Base-by-base conservation (phyloP, 352 stramenopile species). In the Phytophthora niederhauseri region DNA sequence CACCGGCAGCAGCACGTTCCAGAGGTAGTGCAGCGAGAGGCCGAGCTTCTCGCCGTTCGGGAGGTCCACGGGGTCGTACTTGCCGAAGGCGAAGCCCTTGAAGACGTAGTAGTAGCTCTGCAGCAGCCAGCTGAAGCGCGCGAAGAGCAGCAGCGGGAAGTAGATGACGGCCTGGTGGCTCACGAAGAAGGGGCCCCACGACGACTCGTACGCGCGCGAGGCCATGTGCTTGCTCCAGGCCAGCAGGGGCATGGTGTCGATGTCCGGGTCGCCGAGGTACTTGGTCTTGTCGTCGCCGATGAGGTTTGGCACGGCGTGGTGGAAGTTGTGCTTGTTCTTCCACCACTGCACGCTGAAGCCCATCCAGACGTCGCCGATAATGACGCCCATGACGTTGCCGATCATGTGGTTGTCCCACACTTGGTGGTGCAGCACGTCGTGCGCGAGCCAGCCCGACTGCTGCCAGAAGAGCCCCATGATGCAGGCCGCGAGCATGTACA, bases 241-340 rank as follows among this genome's bases (percentile, higher is more conserved):
- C 15, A 99, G 80, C 45, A 99, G 73, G 52, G 98, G 98, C 96
- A 99, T 99, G 0, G 97, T 99, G 84, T 99, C 97, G 70, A 99
- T 99, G 68, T 99, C 98, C 12, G 97, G 97, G 82, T 99, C 98
- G 48, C 96, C 97, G 22, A 87, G 68, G 57, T 87, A 90, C 34
- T 83, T 78, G 36, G 94, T 84, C 22, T 92, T 90, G 17, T 76
- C 78, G 64, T 92, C 92, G 49, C 93, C 97, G 77, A 99, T 93
- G 43, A 99, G 80, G 81, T 99, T 99, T 26, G 98, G 97, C 43
- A 99, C 97, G 19, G 97, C 96, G 79, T 99, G 97, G 84, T 99
- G 98, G 54, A 97, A 98, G 78, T 99, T 99, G 89, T 99, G 98
- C 85, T 99, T 98, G 85, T 98, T 99, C 76, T 99, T 99, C 96